phyloP scores from a whole-genome alignment of 169 alveolate species.

The Plasmodium blacklocki region DNA sequence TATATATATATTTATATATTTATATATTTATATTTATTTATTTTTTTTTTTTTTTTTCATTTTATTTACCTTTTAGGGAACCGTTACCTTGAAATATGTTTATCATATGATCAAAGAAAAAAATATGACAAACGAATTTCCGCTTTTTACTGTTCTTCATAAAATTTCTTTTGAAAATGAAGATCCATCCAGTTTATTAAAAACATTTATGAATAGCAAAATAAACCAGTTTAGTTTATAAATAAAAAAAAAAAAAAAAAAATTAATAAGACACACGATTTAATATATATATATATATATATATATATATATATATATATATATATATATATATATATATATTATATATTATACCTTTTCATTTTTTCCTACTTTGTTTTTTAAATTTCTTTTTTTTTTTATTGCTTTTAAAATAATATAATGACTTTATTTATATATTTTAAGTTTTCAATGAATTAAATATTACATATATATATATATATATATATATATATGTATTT shows the following conservation, averaged over 20 bases:
- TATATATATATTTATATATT: neutral
- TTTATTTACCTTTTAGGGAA: constrained; percentile 43
- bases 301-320: constrained; percentile 4
- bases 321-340: constrained; percentile 5
- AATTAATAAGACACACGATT: neutral
- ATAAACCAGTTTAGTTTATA: constrained; percentile 6
- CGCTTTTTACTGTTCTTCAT: constrained; percentile 62
- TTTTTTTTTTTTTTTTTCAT: no score
- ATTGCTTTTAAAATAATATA: no score
- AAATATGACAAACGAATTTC: constrained; percentile 41
- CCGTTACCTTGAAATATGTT: constrained; percentile 46
- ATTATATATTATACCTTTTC: neutral
- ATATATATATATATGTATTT: no score
- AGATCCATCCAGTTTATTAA: constrained; percentile 43
- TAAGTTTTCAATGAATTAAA: no score
- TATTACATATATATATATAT: no score
- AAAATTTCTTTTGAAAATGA: constrained; percentile 63
- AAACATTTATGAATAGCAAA: constrained; percentile 33
- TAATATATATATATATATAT: constrained; percentile 5
- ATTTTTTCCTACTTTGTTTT: no score
- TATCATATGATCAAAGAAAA: constrained; percentile 51
- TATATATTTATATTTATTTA: no score
- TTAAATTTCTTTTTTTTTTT: no score
- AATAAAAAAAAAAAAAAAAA: constrained; percentile 1
- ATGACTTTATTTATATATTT: no score